Evolutionary conservation across 768 basidiomycete genomes (phyloP), one percentile per base, ranked within the genome.

Genomic region (Boletus sensibilis): DNA sequence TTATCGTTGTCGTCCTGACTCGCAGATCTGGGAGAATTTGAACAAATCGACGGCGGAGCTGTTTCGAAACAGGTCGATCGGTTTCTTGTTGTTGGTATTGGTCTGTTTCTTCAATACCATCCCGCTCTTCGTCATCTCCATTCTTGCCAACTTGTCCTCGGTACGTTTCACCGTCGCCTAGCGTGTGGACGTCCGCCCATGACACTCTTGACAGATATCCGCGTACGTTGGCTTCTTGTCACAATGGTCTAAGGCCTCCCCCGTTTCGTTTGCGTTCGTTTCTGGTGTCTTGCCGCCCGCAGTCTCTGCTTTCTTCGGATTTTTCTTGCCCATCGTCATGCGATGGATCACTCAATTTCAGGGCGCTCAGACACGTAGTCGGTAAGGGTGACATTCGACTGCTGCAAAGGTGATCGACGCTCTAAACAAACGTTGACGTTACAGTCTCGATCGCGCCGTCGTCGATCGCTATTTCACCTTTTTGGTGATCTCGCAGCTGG

Each of bases 81-180:
- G 97, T n/a, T 90, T 92, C 73, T 56, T 88, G 37, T 81, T 88
- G 72, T 81, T 99, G 51, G 76, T 80, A 21, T 64, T 84, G 31
- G 84, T 98, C 46, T 95, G 93, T 72, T 94, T 94, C 77, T 84
- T 98, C 78, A 95, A 99, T 77, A 98, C 94, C 35, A 77, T 96
- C 11, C 97, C 97, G 20, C 76, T 99, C 18, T 83, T 95, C 67
- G 76, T 92, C 60, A 94, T 98, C 60, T 95, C 96, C 13, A 76
- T 93, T 59, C 77, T 97, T 49, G 94, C 97, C 63, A 98, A 99
- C 75, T 79, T 99, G 76, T 81, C 87, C 48, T 81, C 87, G 38
- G 88, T 93, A 64, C 51, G 87, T 55, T 23, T 39, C 62, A 23
- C 27, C n/a, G 39, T 56, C 5, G 23, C 49, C 20, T 50, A 16